Conservation (phyloP, 2,329 filamentous ascomycete species). For the Monilinia fructicola region DNA sequence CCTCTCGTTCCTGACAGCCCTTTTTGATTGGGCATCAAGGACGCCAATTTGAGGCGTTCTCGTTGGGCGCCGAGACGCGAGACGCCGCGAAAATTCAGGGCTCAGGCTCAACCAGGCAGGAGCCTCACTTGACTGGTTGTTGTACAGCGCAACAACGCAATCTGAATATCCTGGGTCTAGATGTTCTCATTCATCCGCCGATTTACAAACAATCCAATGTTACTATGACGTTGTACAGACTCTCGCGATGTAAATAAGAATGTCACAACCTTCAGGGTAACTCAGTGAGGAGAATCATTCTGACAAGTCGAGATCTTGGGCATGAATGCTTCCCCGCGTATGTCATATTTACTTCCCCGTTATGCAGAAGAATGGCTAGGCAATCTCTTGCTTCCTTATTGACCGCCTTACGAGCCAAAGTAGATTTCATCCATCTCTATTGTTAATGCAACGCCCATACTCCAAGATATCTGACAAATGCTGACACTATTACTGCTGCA, state of each 20-base stretch:
- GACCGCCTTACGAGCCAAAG: constrained; percentile 34
- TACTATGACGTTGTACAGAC: constrained; percentile 34
- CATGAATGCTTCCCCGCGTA: constrained; percentile 31
- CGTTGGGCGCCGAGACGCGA: constrained; percentile 38
- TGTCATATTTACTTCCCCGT: constrained; percentile 33
- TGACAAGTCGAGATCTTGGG: constrained; percentile 28
- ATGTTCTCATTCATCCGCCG: neutral
- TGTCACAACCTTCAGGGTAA: constrained; percentile 23
- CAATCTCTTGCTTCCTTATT: constrained; percentile 23
- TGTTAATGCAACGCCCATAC: constrained; percentile 34
- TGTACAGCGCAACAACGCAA: constrained; percentile 51
- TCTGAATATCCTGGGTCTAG: constrained; percentile 26
- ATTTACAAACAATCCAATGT: constrained; percentile 23
- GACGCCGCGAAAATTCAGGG: constrained; percentile 31
- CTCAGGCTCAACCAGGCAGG: constrained; percentile 18
- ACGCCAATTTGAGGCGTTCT: constrained; percentile 29
- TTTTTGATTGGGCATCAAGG: constrained; percentile 39
- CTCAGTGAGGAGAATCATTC: constrained; percentile 18
- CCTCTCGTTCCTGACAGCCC: constrained; percentile 32
- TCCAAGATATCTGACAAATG: constrained; percentile 25
- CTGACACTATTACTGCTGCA: constrained; percentile 61
- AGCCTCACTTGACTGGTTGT: constrained; percentile 42
- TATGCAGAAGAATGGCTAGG: constrained; percentile 19
- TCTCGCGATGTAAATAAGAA: constrained; percentile 30
- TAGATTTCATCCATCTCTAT: constrained; percentile 27